Percentiles rank a stretch among this genome's conserved stretches.
These are phyloP conservation scores for Heliamphora exappendiculata DNA, from an alignment of 148 eudicot species.

Conservation along the genomic window DNA sequence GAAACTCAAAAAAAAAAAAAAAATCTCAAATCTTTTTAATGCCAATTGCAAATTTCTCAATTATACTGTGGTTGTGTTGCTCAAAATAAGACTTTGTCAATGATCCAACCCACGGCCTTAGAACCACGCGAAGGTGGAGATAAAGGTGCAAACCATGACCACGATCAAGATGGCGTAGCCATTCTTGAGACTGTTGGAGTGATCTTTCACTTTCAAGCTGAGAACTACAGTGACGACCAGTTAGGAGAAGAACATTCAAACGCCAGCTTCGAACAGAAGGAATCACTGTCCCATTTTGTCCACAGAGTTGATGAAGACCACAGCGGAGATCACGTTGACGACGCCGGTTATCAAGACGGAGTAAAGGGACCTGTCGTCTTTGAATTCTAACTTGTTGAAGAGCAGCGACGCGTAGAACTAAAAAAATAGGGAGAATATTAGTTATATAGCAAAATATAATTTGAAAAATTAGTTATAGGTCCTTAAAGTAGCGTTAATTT, in stretches of 20 bases:
- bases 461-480: no score
- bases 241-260: conserved; percentile 84
- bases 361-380: conserved; percentile 64
- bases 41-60: no score
- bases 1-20: no score
- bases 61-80: no score
- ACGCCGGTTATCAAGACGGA: conserved; percentile 82
- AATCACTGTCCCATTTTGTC: conserved; percentile 77
- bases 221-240: conserved; percentile 55
- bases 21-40: no score
- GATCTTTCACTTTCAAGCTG: conserved; percentile 58
- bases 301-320: conserved; percentile 75
- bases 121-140: conserved; percentile 86
- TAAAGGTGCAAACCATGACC: conserved; percentile 68
- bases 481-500: no score
- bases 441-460: no score
- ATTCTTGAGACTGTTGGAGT: conserved; percentile 28
- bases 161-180: conserved; percentile 64
- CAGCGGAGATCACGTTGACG: conserved; percentile 71
- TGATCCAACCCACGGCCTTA: conserved; percentile 96
- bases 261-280: conserved; percentile 75
- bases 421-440: no score
- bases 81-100: no score
- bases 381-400: conserved; percentile 76
- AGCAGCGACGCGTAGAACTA: conserved; percentile 92